Conservation (phyloP, 2,329 filamentous ascomycete genomes). For the Atkinsonella texensis region DNA sequence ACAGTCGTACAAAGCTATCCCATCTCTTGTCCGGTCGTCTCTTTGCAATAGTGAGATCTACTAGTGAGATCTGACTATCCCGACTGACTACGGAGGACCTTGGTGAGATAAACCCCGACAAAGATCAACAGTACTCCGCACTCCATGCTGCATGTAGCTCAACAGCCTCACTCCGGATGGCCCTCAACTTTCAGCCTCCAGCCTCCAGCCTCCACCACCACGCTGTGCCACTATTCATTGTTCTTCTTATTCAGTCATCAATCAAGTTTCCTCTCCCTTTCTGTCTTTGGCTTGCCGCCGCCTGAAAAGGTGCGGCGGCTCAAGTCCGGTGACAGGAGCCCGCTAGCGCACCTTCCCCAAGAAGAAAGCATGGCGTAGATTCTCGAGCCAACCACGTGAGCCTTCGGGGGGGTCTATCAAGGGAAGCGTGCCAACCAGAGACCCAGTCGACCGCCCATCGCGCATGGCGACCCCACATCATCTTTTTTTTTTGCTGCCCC, state of each 20-base stretch:
- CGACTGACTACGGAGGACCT: no score
- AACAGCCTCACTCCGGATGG: not conserved
- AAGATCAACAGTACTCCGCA: not conserved
- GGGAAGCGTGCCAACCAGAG: not conserved
- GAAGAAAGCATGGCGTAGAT: not conserved
- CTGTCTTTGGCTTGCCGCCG: not conserved
- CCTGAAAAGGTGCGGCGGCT: not conserved
- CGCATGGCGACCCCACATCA: not conserved
- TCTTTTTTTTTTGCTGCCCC: not conserved
- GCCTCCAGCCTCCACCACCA: not conserved
- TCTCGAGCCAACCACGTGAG: conserved; percentile 2
- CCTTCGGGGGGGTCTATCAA: not conserved
- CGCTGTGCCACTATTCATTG: not conserved
- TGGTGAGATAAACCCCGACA: not conserved
- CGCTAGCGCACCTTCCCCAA: not conserved
- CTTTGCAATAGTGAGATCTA: no score
- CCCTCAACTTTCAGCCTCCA: not conserved
- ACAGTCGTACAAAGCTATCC: no score
- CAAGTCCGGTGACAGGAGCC: conserved; percentile 1
- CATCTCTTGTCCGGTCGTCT: no score
- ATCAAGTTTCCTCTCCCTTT: not conserved
- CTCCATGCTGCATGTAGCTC: not conserved
- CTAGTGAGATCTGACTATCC: no score
- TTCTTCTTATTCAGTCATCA: not conserved
- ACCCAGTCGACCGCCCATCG: not conserved